Conservation (phyloP, 768 basidiomycete species). For the Tylopilus sp. region DNA sequence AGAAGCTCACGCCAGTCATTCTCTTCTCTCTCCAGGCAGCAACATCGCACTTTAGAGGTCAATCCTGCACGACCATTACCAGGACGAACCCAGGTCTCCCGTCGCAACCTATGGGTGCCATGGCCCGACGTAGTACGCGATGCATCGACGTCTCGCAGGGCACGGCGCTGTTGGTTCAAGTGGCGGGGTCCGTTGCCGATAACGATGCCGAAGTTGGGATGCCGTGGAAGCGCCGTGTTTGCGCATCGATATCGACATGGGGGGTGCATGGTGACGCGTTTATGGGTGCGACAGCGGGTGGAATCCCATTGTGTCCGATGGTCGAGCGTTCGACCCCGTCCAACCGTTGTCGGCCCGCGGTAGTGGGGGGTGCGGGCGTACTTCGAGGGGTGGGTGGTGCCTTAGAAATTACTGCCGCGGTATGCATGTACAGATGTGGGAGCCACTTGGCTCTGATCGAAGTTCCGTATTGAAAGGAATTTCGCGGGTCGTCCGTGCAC, state of each 20-base stretch:
- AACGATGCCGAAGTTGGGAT: not conserved
- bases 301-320: not conserved
- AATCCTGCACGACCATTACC: not conserved
- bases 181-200: constrained; percentile 19
- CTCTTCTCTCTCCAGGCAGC: not conserved
- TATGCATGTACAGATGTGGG: not conserved
- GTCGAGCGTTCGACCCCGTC: too few relatives aligned
- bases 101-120: not conserved
- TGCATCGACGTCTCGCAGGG: not conserved
- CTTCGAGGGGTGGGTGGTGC: not conserved
- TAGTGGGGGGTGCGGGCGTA: not conserved
- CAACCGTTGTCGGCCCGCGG: too few relatives aligned
- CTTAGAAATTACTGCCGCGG: not conserved
- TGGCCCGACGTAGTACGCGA: not conserved
- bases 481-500: too few relatives aligned
- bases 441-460: too few relatives aligned
- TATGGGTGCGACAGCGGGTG: constrained; percentile 5
- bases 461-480: too few relatives aligned
- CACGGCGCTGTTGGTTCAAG: constrained; percentile 12
- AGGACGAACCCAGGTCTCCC: not conserved
- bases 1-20: not conserved
- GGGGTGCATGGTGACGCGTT: not conserved
- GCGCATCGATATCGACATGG: not conserved
- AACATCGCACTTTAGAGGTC: not conserved
- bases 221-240: constrained; percentile 11